Percentiles rank a stretch among this genome's conserved stretches.
Conservation (phyloP, 805 yeast species). For the Debaryomyces hansenii region DNA sequence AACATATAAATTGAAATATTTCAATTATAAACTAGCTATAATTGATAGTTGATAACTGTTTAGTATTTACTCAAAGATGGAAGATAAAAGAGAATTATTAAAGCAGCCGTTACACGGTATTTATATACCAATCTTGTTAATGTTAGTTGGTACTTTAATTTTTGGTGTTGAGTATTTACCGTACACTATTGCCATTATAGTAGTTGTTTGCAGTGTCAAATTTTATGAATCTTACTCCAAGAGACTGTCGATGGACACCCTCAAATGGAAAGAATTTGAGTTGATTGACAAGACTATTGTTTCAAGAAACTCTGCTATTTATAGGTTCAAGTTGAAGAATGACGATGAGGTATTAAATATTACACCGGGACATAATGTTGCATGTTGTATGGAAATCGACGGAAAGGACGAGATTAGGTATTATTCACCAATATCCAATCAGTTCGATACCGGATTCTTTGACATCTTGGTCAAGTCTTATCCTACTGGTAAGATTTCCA, state of each 20-base stretch:
- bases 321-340: slow-evolving; percentile 64
- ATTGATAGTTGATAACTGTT: not conserved
- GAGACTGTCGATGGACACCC: slow-evolving; percentile 46
- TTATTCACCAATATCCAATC: slow-evolving; percentile 76
- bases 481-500: slow-evolving; percentile 68
- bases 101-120: slow-evolving; percentile 76
- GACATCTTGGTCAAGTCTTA: slow-evolving; percentile 78
- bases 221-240: slow-evolving; percentile 42
- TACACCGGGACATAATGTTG: slow-evolving; percentile 77
- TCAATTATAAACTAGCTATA: not conserved
- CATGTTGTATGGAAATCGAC: slow-evolving; percentile 50
- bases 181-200: slow-evolving; percentile 36
- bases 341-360: slow-evolving; percentile 61
- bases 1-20: not conserved
- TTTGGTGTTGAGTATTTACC: slow-evolving; percentile 53
- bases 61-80: slow-evolving; percentile 14
- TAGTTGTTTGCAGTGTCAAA: slow-evolving; percentile 31
- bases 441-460: slow-evolving; percentile 68
- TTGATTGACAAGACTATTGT: slow-evolving; percentile 72
- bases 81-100: slow-evolving; percentile 53
- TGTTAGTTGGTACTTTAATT: slow-evolving; percentile 59
- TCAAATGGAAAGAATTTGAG: slow-evolving; percentile 65
- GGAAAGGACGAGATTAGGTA: slow-evolving; percentile 60
- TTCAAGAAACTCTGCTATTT: slow-evolving; percentile 69
- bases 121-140: slow-evolving; percentile 64